Evolutionary conservation across 2,329 filamentous ascomycete species (phyloP), one percentile per base, ranked within the genome.

Genomic region (Phialemonium atrogriseum): DNA sequence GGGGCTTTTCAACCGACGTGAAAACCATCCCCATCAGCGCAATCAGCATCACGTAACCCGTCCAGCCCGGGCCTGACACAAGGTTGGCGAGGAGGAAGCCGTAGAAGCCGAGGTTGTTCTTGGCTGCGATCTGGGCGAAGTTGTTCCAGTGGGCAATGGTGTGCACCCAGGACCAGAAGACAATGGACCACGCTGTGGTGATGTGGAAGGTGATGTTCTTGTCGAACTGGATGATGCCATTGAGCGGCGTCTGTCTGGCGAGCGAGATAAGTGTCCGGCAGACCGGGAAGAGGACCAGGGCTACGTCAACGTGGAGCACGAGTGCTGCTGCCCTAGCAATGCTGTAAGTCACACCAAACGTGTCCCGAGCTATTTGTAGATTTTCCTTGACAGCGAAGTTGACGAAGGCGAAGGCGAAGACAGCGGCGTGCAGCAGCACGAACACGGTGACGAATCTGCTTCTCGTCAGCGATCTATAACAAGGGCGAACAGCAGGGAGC

Each of bases 181-280:
- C 79, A 48, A 93, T 87, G 15, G 84, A 87, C 83, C 84, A 91
- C 5, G 82, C 84, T 16, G 83, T 84, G 29, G 71, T 77, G 60
- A 85, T 89, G 64, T 91, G 84, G 59, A 91, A 89, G 26, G 82
- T 84, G 54, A 88, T 87, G 60, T 88, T 87, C 68, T 87, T 88
- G 62, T 87, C 83, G 57, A 91, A 87, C 46, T 86, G 84, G 44
- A 93, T 81, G 51, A 91, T 84, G 44, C 84, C 83, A 55, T 89
- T 88, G 35, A 91, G 66, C 7, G 84, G 82, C 6, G 84, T 91
- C 52, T 85, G 81, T 40, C 84, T 74, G 32, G 80, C 71, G 40
- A 89, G 72, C 32, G 84, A 91, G 50, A 91, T 86, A 46, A 91
- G 72, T 10, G 84, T 91, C 37, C 84, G 73, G 64, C 84, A 91